Evolutionary conservation across 352 stramenopile species (phyloP).

Genomic region (Globisporangium emineosum): DNA sequence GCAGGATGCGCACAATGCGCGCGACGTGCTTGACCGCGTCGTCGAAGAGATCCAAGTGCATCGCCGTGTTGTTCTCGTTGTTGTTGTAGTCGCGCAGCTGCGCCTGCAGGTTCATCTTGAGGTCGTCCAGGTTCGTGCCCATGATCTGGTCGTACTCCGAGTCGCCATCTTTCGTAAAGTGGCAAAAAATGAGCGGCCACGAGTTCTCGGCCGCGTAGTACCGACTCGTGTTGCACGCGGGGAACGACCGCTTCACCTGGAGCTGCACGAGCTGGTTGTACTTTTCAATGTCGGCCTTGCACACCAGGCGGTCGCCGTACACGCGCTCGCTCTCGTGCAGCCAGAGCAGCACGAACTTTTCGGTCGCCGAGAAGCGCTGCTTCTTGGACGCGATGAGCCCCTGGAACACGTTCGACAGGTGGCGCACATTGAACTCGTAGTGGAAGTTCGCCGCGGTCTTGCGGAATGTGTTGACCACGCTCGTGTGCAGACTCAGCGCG

Average conservation of each 20-base stretch:
- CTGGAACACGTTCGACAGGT: slow-evolving; percentile 96
- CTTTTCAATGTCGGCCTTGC: slow-evolving; percentile 90
- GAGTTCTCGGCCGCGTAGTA: slow-evolving; percentile 94
- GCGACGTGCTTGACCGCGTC: slow-evolving; percentile 96
- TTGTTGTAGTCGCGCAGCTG: slow-evolving; percentile 94
- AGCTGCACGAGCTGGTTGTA: slow-evolving; percentile 93
- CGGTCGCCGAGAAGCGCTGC: slow-evolving; percentile 86
- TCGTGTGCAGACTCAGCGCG: slow-evolving; percentile 90
- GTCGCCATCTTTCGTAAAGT: slow-evolving; percentile 94
- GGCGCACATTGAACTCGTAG: slow-evolving; percentile 97
- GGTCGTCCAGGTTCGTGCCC: slow-evolving; percentile 84
- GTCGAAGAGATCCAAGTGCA: slow-evolving; percentile 97
- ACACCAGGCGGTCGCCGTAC: slow-evolving; percentile 94
- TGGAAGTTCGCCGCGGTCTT: slow-evolving; percentile 97
- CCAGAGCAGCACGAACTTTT: slow-evolving; percentile 96
- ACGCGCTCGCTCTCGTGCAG: slow-evolving; percentile 95
- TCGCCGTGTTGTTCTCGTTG: slow-evolving; percentile 94
- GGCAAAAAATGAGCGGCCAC: slow-evolving; percentile 95
- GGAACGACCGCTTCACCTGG: slow-evolving; percentile 94
- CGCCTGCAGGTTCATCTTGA: slow-evolving; percentile 87
- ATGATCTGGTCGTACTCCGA: slow-evolving; percentile 93
- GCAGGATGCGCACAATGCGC: slow-evolving; percentile 93
- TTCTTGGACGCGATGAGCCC: slow-evolving; percentile 93
- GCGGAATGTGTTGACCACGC: slow-evolving; percentile 89
- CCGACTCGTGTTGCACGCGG: slow-evolving; percentile 85